phyloP scores from a whole-genome alignment of 2,329 filamentous ascomycete genomes.

The Fusarium anguioides region DNA sequence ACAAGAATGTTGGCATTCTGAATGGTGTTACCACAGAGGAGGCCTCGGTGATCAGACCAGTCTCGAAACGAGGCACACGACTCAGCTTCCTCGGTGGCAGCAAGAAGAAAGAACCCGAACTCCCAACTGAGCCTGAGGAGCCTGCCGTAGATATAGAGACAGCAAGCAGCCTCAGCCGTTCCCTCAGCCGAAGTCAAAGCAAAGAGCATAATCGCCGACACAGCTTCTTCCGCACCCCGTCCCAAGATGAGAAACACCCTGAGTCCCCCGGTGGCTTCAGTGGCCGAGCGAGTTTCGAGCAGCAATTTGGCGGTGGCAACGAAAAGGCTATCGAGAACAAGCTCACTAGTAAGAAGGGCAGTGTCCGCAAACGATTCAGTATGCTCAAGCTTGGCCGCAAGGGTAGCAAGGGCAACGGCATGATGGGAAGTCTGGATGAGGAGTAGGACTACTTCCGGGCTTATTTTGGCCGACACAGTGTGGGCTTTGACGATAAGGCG shows the following conservation, averaged over 20 bases:
- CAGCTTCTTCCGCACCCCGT: slow-evolving; percentile 59
- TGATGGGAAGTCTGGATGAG: slow-evolving; percentile 67
- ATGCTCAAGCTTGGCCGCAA: slow-evolving; percentile 81
- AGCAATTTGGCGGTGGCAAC: slow-evolving; percentile 42
- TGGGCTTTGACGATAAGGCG: slow-evolving; percentile 38
- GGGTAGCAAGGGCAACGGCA: slow-evolving; percentile 64
- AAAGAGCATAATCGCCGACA: slow-evolving; percentile 51
- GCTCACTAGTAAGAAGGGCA: slow-evolving; percentile 63
- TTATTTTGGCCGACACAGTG: slow-evolving; percentile 45
- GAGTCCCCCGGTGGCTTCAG: slow-evolving; percentile 42
- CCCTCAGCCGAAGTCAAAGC: slow-evolving; percentile 40
- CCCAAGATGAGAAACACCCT: slow-evolving; percentile 44
- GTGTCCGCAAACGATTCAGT: slow-evolving; percentile 82
- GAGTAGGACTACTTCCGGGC: slow-evolving; percentile 58
- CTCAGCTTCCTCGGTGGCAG: slow-evolving; percentile 68
- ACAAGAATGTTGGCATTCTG: slow-evolving; percentile 49
- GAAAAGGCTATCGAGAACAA: slow-evolving; percentile 47
- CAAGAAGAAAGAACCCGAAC: slow-evolving; percentile 58
- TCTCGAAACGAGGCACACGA: slow-evolving; percentile 63
- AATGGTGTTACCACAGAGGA: slow-evolving; percentile 58
- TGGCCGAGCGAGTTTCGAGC: slow-evolving; percentile 47
- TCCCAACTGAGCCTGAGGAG: slow-evolving; percentile 46
- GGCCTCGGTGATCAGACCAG: slow-evolving; percentile 61
- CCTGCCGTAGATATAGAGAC: slow-evolving; percentile 49
- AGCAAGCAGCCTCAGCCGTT: slow-evolving; percentile 48